These are phyloP conservation scores for Scedosporium apiospermum DNA, from an alignment of 2,329 filamentous ascomycete species.

Conservation along the genomic window DNA sequence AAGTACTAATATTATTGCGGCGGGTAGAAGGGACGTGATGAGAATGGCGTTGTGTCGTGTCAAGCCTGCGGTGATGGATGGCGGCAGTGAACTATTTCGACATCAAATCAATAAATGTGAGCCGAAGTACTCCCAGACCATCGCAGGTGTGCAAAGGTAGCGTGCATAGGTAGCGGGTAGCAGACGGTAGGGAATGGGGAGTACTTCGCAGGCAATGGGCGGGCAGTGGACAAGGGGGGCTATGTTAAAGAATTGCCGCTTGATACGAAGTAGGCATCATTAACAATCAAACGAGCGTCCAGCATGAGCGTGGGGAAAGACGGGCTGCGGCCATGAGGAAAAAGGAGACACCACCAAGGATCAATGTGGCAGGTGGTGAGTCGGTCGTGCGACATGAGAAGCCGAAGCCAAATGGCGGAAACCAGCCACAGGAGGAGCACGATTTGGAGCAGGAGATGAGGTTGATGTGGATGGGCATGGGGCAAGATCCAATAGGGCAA, in stretches of 20 bases:
- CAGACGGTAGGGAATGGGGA: too few relatives aligned
- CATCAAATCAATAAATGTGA: too few relatives aligned
- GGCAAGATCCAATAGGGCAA: conserved; percentile 11
- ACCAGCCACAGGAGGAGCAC: background rate
- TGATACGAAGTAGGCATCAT: background rate
- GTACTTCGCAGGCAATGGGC: background rate
- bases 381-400: background rate
- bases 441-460: conserved; percentile 4
- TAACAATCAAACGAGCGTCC: background rate
- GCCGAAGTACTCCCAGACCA: too few relatives aligned
- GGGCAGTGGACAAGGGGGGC: background rate
- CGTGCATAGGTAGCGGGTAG: too few relatives aligned
- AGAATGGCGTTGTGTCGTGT: background rate
- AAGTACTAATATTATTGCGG: background rate
- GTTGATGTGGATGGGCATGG: conserved; percentile 9
- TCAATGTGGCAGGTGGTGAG: background rate
- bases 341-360: background rate
- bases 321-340: background rate
- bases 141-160: too few relatives aligned
- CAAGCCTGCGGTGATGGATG: background rate
- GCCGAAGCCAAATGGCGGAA: background rate
- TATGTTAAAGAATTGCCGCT: background rate
- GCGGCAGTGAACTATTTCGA: background rate
- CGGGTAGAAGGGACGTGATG: background rate
- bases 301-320: background rate